Evolutionary conservation across 371 early-diverging fungal genomes (phyloP), one percentile per base, ranked within the genome.

Genomic region (Mortierella sp.): DNA sequence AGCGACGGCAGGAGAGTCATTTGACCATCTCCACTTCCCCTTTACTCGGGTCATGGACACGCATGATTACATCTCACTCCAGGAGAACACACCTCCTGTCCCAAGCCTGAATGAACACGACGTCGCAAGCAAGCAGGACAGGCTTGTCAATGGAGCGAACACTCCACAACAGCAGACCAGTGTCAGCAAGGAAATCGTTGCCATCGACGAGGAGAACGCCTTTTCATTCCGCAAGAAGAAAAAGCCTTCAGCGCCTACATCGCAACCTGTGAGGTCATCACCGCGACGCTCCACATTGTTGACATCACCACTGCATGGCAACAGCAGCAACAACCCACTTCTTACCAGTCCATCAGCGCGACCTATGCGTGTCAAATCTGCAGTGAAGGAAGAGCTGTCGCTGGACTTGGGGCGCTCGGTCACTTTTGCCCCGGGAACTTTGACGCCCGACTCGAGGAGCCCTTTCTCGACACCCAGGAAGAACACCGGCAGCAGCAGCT

Each of bases 191-290:
- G 61, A 61, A 6, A 31, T 19, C 6, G 31, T 61, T 4, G 14
- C 61, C 31, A 69, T 74, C 34, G 71, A 78, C 57, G 79, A 78
- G 24, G 74, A 78, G 24, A 69, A 24, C 16, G 70, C 70, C 13
- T 78, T 78, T 19, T 78, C 54, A 48, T 64, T 74, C 64, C 64
- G 59, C 34, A 74, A 46, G 43, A 59, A 64, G 24, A 73, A 44
- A 21, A 44, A 34, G 44, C 21, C 71, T 0, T 8, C 9, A 70
- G 24, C 11, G 16, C 8, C 21, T 1, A 8, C 67, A 24, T 37
- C 67, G 1, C 37, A 37, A 64, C 37, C 40, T 21, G 40, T 64
- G 10, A 64, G 67, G 67, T 64, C 67, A 64, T 64, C 67, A 10
- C 64, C 46, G 4, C 69, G 50, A 8, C 67, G 37, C 16, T 64